Conservation (phyloP, 768 basidiomycete species). For the Lactarius akahatsu region DNA sequence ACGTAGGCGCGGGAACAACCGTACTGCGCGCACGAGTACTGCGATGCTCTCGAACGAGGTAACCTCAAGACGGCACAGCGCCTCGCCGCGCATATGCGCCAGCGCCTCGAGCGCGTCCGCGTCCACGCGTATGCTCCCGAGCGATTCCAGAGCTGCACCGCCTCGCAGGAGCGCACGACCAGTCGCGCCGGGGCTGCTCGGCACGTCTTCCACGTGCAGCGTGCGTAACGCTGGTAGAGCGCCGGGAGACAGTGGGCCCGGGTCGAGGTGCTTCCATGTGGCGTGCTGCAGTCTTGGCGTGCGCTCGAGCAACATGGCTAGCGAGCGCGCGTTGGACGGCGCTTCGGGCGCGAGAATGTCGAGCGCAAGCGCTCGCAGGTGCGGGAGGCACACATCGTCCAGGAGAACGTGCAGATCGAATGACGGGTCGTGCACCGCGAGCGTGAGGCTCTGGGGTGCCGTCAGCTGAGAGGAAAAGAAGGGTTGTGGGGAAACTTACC, state of each 20-base stretch:
- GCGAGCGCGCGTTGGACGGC: neutral
- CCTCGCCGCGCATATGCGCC: neutral
- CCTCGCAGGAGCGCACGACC: neutral
- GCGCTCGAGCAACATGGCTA: neutral
- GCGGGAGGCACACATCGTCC: slow-evolving; percentile 6
- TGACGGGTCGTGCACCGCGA: slow-evolving; percentile 38
- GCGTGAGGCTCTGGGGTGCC: slow-evolving; percentile 9
- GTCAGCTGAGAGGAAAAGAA: neutral
- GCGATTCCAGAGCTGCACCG: neutral
- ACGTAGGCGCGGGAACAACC: neutral
- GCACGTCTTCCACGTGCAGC: slow-evolving; percentile 3
- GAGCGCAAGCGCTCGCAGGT: neutral
- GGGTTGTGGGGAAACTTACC: neutral
- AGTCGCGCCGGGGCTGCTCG: neutral
- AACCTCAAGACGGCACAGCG: slow-evolving; percentile 2
- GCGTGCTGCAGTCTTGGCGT: too few relatives aligned
- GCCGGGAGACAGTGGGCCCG: neutral
- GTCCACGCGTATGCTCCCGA: neutral
- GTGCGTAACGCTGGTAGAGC: slow-evolving; percentile 27
- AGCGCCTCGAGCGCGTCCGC: neutral
- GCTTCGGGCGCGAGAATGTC: slow-evolving; percentile 2
- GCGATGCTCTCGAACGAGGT: slow-evolving; percentile 2
- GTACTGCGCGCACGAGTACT: neutral
- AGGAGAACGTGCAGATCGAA: slow-evolving; percentile 8
- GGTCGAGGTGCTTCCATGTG: neutral